Conservation (phyloP, 352 stramenopile genomes). For the Globisporangium mamillatum region DNA sequence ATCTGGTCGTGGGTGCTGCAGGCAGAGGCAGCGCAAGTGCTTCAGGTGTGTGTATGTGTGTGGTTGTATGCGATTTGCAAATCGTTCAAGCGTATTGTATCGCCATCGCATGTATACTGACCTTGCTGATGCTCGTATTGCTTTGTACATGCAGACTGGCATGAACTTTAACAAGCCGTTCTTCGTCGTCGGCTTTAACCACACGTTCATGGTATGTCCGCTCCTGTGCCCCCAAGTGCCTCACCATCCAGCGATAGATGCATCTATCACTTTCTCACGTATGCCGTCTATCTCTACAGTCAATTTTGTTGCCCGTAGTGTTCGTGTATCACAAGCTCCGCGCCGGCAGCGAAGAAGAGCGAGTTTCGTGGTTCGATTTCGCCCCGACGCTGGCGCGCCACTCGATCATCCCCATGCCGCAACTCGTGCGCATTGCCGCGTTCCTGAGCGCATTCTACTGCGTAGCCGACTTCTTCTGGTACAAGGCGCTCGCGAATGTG, state of each 20-base stretch:
- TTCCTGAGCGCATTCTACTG: background rate
- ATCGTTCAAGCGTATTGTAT: background rate
- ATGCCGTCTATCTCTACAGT: background rate
- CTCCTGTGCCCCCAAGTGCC: background rate
- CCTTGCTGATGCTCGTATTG: background rate
- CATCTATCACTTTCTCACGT: background rate
- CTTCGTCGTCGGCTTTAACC: background rate
- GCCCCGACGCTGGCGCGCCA: background rate
- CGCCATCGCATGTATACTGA: background rate
- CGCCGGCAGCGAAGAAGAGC: background rate
- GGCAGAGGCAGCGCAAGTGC: background rate
- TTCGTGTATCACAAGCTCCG: background rate
- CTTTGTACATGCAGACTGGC: background rate
- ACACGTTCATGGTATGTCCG: background rate
- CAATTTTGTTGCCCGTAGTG: background rate
- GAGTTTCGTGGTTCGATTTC: background rate
- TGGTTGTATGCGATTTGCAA: background rate
- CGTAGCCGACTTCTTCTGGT: background rate
- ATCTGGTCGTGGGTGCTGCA: constrained; percentile 1
- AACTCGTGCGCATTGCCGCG: background rate
- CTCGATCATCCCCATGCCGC: background rate
- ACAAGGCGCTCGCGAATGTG: background rate
- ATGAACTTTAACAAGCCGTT: background rate
- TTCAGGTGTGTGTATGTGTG: background rate
- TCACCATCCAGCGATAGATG: no score